Evolutionary conservation across 148 eudicot species (phyloP), one percentile per base, ranked within the genome.

Genomic region (Dianthus caryophyllus): DNA sequence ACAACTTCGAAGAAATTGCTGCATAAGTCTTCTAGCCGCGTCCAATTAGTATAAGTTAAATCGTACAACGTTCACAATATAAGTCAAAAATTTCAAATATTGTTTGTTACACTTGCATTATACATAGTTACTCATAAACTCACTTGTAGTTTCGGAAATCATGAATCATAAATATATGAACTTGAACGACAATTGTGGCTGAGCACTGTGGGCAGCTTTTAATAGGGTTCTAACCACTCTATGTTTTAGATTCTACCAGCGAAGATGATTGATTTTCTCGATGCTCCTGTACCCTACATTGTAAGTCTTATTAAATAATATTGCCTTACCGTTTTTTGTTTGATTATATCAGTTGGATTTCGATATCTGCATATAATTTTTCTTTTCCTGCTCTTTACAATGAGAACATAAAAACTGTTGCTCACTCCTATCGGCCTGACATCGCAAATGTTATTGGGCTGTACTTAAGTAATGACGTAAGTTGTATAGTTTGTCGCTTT

Each of bases 221-320:
- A 64, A 36, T 31, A 53, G 47, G 73, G 18, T 41, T 18, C 29
- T 20, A 56, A 27, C 57, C 57, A 21, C 2, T 11, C 54, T 7
- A 50, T 58, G 27, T 64, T 74, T 57, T 90, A 94, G 98, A 76
- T 94, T 85, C 84, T 94, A 25, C 97, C 99, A 1, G 89, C 64
- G 77, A 86, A 86, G 85, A 90, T 94, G 97, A 76, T 84, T 30
- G 99, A 94, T 77, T 94, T 94, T 80, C 85, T 94, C 61, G 99
- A 94, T 27, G 96, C 96, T 49, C 96, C 96, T 27, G 96, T 88
- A 75, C 96, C 96, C 64, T 88, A 78, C 61, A 76, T 88, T 58
- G 96, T 88, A 73, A 88, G 90, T 72, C 22, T 70, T 12, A 14
- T 57, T 62, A 39, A 29, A 51, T 26, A 18, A 31, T 22, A 33